Evolutionary conservation across 164 flowering plant genomes (phyloP).

Genomic region (Paratinospora sagittata): DNA sequence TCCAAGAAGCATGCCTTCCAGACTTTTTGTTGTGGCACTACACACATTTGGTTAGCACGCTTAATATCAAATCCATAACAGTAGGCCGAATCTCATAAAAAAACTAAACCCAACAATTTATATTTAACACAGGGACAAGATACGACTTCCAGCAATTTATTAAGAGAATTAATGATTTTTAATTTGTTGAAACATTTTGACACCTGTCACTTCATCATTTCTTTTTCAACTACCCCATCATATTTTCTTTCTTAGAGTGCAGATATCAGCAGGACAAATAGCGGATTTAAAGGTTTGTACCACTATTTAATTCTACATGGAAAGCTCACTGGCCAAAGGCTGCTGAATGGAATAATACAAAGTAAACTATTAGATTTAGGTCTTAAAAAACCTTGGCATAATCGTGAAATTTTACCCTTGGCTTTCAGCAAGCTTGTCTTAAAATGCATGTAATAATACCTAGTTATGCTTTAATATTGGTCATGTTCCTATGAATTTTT

Average conservation of each 20-base stretch:
- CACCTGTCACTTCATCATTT: background rate
- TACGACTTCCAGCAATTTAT: background rate
- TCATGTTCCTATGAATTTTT: too few species aligned
- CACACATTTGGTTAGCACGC: slow-evolving; percentile 3
- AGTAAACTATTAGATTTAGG: too few species aligned
- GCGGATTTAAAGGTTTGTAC: background rate
- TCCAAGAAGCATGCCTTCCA: slow-evolving; percentile 67
- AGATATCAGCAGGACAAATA: background rate
- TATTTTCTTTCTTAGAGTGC: background rate
- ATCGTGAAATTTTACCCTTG: too few species aligned
- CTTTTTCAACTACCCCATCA: background rate
- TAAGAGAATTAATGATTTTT: background rate
- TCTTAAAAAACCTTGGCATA: too few species aligned
- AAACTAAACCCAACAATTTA: background rate
- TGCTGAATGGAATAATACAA: too few species aligned
- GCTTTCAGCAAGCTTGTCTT: too few species aligned
- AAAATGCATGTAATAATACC: too few species aligned
- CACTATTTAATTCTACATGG: background rate
- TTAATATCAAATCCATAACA: background rate
- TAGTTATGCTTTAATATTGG: too few species aligned
- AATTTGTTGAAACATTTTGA: background rate
- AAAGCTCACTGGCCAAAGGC: background rate
- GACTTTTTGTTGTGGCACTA: slow-evolving; percentile 51
- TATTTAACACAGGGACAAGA: background rate
- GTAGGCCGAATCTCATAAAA: background rate